Conservation (phyloP, 1,284 basidiomycete species). For the Ceratobasidium sp. region DNA sequence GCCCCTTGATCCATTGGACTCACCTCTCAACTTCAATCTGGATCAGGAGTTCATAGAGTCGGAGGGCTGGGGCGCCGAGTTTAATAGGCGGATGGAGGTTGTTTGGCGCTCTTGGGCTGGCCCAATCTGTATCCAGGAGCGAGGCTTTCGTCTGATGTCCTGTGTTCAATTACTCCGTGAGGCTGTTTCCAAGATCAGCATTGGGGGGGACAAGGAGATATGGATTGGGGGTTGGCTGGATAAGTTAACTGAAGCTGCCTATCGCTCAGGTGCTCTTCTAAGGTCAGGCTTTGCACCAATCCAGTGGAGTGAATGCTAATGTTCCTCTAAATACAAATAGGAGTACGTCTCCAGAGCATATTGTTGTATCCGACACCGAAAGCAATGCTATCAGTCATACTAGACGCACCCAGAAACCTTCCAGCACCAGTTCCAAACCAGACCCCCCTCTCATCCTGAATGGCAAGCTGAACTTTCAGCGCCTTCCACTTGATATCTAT, state of each 20-base stretch:
- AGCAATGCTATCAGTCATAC: no score
- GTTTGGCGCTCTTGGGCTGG: conserved; percentile 4
- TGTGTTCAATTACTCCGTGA: conserved; percentile 3
- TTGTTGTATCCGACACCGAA: no score
- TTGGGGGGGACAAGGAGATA: not conserved
- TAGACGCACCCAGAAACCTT: no score
- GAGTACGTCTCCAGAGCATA: no score
- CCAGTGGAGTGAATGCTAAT: no score
- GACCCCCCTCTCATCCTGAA: not conserved
- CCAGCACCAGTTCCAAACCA: no score
- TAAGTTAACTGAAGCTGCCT: not conserved
- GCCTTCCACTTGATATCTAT: not conserved
- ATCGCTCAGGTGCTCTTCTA: not conserved
- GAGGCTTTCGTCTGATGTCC: not conserved
- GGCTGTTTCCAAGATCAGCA: not conserved
- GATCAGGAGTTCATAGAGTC: not conserved
- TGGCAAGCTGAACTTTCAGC: not conserved
- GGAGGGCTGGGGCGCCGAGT: conserved; percentile 1
- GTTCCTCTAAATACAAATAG: no score
- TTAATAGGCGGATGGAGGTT: conserved; percentile 4
- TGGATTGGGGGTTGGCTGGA: not conserved
- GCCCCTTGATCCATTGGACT: not conserved
- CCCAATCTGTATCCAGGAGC: conserved; percentile 3
- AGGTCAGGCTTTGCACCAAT: no score
- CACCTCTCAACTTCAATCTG: not conserved